Conservation (phyloP, 2,329 filamentous ascomycete species). For the Curvularia verruculosa region DNA sequence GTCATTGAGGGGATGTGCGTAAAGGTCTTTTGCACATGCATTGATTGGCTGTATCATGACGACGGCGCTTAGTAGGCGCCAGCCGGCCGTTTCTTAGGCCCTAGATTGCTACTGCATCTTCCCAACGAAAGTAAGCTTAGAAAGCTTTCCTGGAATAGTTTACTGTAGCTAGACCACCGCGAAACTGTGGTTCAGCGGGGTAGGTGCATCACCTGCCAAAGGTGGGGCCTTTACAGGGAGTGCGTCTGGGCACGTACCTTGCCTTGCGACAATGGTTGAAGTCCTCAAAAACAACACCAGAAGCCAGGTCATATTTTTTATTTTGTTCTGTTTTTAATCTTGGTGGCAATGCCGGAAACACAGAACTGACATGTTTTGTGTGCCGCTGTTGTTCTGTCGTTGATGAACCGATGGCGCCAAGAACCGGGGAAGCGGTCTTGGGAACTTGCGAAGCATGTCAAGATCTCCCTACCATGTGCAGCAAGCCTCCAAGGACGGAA, state of each 20-base stretch:
- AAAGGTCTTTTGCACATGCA: neutral
- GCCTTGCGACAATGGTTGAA: neutral
- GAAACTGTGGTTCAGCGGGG: neutral
- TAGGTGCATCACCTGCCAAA: neutral
- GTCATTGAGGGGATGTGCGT: neutral
- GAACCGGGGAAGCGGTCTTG: conserved; percentile 13
- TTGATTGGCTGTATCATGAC: conserved; percentile 16
- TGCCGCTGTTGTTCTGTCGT: neutral
- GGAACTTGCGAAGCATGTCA: conserved; percentile 10
- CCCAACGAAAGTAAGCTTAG: neutral
- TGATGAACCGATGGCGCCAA: conserved; percentile 11
- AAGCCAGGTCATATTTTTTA: neutral
- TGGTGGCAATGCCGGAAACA: neutral
- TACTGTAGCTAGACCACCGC: neutral
- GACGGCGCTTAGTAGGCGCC: conserved; percentile 26
- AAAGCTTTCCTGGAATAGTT: neutral
- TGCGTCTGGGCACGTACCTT: neutral
- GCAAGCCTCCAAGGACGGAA: conserved; percentile 20
- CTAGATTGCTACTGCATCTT: conserved; percentile 5
- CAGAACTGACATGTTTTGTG: neutral
- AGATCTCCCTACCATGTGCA: conserved; percentile 17
- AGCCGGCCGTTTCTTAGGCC: neutral
- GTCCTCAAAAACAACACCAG: neutral
- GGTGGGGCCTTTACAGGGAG: neutral
- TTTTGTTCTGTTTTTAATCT: too few relatives aligned